These are phyloP conservation scores for Umbelopsis sp. DNA, from an alignment of 371 early-diverging fungal genomes.

Conservation along the genomic window DNA sequence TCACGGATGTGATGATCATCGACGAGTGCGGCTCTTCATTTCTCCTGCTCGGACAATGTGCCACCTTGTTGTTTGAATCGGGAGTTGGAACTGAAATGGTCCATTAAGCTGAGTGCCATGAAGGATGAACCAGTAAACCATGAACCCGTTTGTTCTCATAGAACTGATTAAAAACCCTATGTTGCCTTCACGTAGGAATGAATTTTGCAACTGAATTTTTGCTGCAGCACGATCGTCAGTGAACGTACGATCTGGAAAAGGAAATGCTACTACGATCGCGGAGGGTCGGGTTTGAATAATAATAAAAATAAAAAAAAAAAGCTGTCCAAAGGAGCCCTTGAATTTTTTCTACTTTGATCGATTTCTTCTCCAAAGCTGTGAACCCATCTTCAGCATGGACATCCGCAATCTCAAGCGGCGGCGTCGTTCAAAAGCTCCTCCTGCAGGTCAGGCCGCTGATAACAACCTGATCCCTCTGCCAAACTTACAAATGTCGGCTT, in stretches of 20 bases:
- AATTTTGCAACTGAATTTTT: not conserved
- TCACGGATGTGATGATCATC: too few species aligned
- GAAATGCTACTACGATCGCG: constrained; percentile 19
- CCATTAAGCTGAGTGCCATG: too few species aligned
- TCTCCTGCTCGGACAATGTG: too few species aligned
- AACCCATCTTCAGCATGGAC: not conserved
- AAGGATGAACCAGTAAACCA: too few species aligned
- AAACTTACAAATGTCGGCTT: not conserved
- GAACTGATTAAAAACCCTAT: not conserved
- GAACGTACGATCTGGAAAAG: not conserved
- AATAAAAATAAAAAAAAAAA: not conserved
- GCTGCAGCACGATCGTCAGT: constrained; percentile 1
- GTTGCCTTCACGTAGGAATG: not conserved
- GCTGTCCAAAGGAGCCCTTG: not conserved
- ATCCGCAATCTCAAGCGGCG: constrained; percentile 6
- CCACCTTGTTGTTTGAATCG: too few species aligned
- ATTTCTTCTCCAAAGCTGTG: not conserved
- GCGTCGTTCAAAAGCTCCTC: constrained; percentile 6
- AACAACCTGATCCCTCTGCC: not conserved
- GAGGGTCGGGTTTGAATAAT: not conserved
- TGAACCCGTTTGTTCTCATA: not conserved
- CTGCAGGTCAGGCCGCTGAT: not conserved
- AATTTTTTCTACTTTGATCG: too few species aligned
- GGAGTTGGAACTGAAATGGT: too few species aligned
- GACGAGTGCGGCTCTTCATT: too few species aligned